Conservation (phyloP, 176 grass and related monocot species). For the Carex cristatella region DNA sequence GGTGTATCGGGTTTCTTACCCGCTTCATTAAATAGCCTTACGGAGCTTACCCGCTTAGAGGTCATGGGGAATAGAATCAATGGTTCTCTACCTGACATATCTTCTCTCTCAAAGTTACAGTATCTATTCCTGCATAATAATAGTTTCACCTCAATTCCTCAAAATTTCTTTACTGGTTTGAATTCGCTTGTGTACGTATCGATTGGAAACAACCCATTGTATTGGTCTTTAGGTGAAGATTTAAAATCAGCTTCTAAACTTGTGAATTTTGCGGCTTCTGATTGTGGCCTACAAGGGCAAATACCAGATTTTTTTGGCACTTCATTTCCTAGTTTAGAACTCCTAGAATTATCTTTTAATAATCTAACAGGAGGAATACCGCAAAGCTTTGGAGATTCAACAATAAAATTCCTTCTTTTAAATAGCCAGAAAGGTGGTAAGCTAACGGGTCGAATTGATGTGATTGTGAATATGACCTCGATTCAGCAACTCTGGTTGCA, state of each 20-base stretch:
- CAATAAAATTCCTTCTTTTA: slow-evolving; percentile 51
- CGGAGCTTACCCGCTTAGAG: slow-evolving; percentile 54
- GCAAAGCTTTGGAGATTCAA: slow-evolving; percentile 9
- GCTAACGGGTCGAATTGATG: slow-evolving; percentile 41
- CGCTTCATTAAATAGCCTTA: slow-evolving; percentile 54
- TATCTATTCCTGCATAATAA: slow-evolving; percentile 40
- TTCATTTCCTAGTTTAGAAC: slow-evolving; percentile 25
- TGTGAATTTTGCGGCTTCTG: slow-evolving; percentile 60
- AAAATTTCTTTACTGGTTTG: slow-evolving; percentile 61
- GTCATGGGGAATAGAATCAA: slow-evolving; percentile 38
- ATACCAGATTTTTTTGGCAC: slow-evolving; percentile 55
- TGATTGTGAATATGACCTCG: slow-evolving; percentile 45
- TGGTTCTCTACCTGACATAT: slow-evolving; percentile 48
- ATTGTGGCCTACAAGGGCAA: slow-evolving; percentile 36
- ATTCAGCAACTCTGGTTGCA: slow-evolving; percentile 62
- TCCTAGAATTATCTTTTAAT: slow-evolving; percentile 44
- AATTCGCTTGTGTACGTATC: slow-evolving; percentile 23
- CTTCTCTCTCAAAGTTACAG: slow-evolving; percentile 40
- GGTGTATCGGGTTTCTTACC: slow-evolving; percentile 35
- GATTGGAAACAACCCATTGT: slow-evolving; percentile 63
- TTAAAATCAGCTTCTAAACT: slow-evolving; percentile 28
- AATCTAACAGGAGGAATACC: slow-evolving; percentile 51
- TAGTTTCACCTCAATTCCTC: slow-evolving; percentile 41
- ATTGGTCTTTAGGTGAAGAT: slow-evolving; percentile 36
- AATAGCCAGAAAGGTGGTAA: slow-evolving; percentile 28